Evolutionary conservation across 1,284 basidiomycete species (phyloP).

Genomic region (Amylostereum areolatum): DNA sequence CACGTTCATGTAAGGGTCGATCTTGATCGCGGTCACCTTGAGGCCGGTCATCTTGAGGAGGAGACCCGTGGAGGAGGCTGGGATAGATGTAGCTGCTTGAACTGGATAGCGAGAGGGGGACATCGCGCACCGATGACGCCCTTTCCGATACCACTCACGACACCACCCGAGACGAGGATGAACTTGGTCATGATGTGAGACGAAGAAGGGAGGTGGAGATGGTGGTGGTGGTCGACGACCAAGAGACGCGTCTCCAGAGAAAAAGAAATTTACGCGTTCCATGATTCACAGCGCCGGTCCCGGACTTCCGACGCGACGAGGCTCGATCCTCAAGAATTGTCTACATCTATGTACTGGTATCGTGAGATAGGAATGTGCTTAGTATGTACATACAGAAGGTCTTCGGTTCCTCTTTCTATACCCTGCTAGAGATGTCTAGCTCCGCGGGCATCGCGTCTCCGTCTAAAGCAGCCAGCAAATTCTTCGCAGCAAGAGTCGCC

Average conservation of each 20-base stretch:
- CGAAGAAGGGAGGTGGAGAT: background rate
- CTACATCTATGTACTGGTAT: no score
- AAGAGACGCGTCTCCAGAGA: no score
- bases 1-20: constrained; percentile 99
- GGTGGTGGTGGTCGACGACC: no score
- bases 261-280: no score
- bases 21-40: constrained; percentile 98
- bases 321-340: no score
- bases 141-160: constrained; percentile 92
- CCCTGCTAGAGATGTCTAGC: constrained; percentile 18
- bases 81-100: constrained; percentile 14
- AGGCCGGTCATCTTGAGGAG: constrained; percentile 93
- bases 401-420: no score
- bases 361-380: no score
- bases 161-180: constrained; percentile 87
- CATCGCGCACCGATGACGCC: constrained; percentile 79
- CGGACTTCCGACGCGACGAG: no score
- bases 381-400: no score
- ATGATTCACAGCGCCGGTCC: no score
- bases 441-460: constrained; percentile 51
- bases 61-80: constrained; percentile 95
- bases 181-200: constrained; percentile 70
- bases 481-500: constrained; percentile 69
- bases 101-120: constrained; percentile 12
- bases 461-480: constrained; percentile 50